Evolutionary conservation across 371 early-diverging fungal genomes (phyloP), one percentile per base, ranked within the genome.

Genomic region (Mortierella polycephala): DNA sequence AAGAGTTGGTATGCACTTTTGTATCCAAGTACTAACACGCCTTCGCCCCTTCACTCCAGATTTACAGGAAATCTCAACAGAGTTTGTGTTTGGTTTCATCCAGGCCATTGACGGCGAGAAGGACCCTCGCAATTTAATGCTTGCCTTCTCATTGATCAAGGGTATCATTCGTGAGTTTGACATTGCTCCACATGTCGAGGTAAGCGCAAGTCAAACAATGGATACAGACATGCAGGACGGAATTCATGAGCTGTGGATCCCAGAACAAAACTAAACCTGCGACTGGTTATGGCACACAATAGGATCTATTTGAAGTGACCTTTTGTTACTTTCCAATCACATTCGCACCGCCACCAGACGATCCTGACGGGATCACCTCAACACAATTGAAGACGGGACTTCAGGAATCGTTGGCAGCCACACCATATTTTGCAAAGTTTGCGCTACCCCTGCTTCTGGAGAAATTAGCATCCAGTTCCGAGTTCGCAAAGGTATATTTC

Each of bases 261-360:
- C 30, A 4, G 30, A 30, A 30, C 30, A 30, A 30, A 4, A 30
- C 30, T 30, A 30, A 30, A 30, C 30, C 30, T 30, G 30, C 30
- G 4, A 30, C 30, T 30, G 30, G 30, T 4, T 18, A 18, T 51
- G 7, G 5, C 20, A 8, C 51, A 51, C 16, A 16, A 18, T 51
- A 51, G 51, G 51, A 51, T 18, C 20, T 51, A 18, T 51, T 51
- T 18, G 51, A 51, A 18, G 51, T 51, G 51, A 51, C 51, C 51
- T 51, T 51, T 51, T 51, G 51, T 51, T 51, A 51, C 18, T 51
- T 51, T 51, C 51, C 51, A n/a, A 51, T 51, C 51, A 51, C 51
- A 16, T 51, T n/a, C 18, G 20, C 20, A 9, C 51, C 51, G 18
- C 51, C 51, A 18, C 51, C 51, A 51, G 51, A 51, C 9, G 51